These are phyloP conservation scores for Eleusine coracana DNA, from an alignment of 176 grass and related monocot species.

Conservation along the genomic window DNA sequence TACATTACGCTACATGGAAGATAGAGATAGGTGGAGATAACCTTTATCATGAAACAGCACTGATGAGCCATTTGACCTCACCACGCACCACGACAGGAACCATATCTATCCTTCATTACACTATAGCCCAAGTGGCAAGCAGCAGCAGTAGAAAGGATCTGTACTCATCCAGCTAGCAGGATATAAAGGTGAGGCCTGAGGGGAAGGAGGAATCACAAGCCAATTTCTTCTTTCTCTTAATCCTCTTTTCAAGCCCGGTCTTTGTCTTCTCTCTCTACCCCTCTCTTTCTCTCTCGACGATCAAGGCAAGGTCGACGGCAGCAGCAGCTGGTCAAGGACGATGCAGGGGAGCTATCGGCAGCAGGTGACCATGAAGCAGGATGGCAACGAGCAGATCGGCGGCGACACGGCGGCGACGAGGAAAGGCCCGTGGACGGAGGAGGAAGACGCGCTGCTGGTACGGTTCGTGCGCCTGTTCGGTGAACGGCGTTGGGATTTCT, in stretches of 20 bases:
- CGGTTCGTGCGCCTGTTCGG: constrained; percentile 99
- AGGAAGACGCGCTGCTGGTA: constrained; percentile 97
- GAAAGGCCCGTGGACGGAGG: constrained; percentile 92
- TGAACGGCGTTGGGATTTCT: constrained; percentile 99
- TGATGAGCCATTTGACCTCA: constrained; percentile 33
- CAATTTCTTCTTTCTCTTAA: neutral
- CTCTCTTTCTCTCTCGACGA: neutral
- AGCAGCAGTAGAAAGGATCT: neutral
- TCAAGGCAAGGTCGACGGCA: neutral
- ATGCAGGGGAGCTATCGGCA: neutral
- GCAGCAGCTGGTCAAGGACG: neutral
- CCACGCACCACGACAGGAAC: constrained; percentile 9
- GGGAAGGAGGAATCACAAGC: constrained; percentile 13
- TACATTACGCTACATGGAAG: neutral
- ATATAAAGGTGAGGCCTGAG: constrained; percentile 30
- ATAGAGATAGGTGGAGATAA: neutral
- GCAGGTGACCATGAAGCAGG: neutral
- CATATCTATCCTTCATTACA: constrained; percentile 8
- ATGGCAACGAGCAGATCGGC: neutral
- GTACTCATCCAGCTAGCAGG: neutral
- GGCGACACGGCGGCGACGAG: neutral
- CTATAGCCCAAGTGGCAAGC: constrained; percentile 13
- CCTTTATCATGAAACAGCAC: constrained; percentile 4
- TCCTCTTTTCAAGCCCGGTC: neutral
- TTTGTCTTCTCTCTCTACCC: neutral